Percentiles rank a stretch among this genome's conserved stretches.
These are phyloP conservation scores for Phoma sp. DNA, from an alignment of 2,329 filamentous ascomycete species.

Conservation along the genomic window DNA sequence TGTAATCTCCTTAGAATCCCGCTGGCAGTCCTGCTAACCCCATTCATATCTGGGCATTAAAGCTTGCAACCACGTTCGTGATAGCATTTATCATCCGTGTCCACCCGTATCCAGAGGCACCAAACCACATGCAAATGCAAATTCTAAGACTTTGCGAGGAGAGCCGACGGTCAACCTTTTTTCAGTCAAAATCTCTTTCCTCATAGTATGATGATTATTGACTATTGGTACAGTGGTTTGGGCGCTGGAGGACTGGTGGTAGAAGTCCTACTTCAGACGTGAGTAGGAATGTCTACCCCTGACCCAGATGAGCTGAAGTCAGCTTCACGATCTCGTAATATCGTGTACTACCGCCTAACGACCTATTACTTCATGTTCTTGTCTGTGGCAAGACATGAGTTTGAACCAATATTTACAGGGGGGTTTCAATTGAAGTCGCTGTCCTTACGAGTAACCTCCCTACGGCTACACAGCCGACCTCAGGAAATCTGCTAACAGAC, in stretches of 20 bases:
- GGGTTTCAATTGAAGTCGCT: not conserved
- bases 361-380: not conserved
- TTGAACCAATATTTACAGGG: not conserved
- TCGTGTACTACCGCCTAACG: not conserved
- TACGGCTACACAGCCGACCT: not conserved
- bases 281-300: not conserved
- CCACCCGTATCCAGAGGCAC: not conserved
- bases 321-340: not conserved
- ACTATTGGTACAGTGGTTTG: not conserved
- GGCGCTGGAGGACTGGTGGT: not conserved
- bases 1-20: not conserved
- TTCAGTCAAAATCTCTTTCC: no score
- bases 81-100: not conserved
- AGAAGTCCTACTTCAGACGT: not conserved
- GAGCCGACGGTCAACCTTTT: no score
- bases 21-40: not conserved
- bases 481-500: not conserved
- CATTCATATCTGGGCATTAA: not conserved
- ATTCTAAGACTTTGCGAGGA: not conserved
- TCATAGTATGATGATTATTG: not conserved
- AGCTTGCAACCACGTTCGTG: not conserved
- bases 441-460: not conserved
- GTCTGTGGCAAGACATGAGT: not conserved
- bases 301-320: not conserved
- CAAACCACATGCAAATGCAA: not conserved